phyloP scores from a whole-genome alignment of 1,139 yeast species.

The Geotrichum candidum region DNA sequence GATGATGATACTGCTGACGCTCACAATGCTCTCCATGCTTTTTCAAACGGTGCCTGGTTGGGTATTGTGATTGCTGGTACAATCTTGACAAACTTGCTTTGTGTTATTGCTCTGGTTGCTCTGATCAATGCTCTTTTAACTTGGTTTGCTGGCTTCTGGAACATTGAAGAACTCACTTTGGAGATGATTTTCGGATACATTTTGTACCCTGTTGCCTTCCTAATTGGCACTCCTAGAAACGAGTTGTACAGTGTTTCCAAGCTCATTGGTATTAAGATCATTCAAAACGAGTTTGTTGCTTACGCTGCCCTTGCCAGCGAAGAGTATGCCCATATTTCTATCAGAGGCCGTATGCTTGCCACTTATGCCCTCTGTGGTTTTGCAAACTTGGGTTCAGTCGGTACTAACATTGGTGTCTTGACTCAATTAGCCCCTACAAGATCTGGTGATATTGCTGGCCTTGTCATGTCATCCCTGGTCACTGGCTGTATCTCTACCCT shows the following conservation, averaged over 20 bases:
- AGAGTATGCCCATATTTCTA: conserved; percentile 47
- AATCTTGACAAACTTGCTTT: conserved; percentile 55
- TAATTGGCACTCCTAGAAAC: conserved; percentile 54
- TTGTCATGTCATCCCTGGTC: conserved; percentile 48
- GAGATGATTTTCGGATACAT: conserved; percentile 55
- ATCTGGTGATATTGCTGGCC: conserved; percentile 45
- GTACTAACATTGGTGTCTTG: conserved; percentile 59
- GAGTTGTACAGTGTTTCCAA: conserved; percentile 49
- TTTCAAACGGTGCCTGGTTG: conserved; percentile 56
- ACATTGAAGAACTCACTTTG: conserved; percentile 41
- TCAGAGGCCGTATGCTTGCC: conserved; percentile 53
- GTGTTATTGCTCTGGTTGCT: conserved; percentile 59
- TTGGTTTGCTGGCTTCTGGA: conserved; percentile 63
- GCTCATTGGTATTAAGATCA: conserved; percentile 53
- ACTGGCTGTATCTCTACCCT: conserved; percentile 54
- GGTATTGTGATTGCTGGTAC: conserved; percentile 58
- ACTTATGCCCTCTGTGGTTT: conserved; percentile 64
- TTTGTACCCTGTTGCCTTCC: conserved; percentile 56
- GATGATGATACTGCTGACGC: conserved; percentile 42
- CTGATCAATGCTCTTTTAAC: conserved; percentile 53
- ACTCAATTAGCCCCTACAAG: conserved; percentile 52
- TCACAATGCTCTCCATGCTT: conserved; percentile 57
- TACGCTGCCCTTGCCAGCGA: conserved; percentile 41
- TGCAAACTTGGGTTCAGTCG: conserved; percentile 59
- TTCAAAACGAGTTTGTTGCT: conserved; percentile 62